Base-by-base conservation (phyloP, 768 basidiomycete species). In the Amanita inopinata region DNA sequence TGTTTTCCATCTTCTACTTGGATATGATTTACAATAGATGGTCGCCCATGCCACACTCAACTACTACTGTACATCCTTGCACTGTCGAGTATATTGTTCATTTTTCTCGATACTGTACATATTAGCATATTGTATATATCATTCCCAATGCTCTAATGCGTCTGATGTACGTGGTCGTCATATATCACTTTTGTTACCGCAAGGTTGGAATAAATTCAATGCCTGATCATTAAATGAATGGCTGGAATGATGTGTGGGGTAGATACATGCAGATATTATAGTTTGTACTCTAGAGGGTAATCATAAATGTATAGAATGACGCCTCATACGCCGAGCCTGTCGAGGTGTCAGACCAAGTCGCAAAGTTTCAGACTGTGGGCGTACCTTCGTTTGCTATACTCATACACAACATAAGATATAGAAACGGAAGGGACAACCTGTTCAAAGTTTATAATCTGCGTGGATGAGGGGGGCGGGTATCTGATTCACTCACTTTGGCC, bases 361-460 rank as follows among this genome's bases (percentile, higher is more conserved):
- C 32, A 28, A 23, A 40, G 35, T 42, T 32, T 19, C 23, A 38
- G 34, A 33, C 33, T 47, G 34, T 1, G n/a, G n/a, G 61, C 76
- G 49, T 43, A 83, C 88, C 69, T 81, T 59, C 81, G 74, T 67
- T 88, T 91, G 53, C 73, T 80, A 53, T 85, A 78, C 58, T 91
- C 88, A 61, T 91, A 91, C 49, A 96, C 93, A 30, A 96, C 80
- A 63, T 96, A 96, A 47, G 90, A 90, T 63, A 98, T 97, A 5
- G 92, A 94, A 32, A 98, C 94, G 3, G 92, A 83, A 38, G 94
- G 94, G 33, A 96, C 81, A 46, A 98, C 94, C 86, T 89, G 52
- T 24, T 33, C 38, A 52, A 14, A 40, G 17, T 38, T 34, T 18
- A 46, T 22, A 18, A 11, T 30, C 23, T 3, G 32, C 14, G 25